Base-by-base conservation (phyloP, 805 yeast species). In the Peterozyma xylosa region DNA sequence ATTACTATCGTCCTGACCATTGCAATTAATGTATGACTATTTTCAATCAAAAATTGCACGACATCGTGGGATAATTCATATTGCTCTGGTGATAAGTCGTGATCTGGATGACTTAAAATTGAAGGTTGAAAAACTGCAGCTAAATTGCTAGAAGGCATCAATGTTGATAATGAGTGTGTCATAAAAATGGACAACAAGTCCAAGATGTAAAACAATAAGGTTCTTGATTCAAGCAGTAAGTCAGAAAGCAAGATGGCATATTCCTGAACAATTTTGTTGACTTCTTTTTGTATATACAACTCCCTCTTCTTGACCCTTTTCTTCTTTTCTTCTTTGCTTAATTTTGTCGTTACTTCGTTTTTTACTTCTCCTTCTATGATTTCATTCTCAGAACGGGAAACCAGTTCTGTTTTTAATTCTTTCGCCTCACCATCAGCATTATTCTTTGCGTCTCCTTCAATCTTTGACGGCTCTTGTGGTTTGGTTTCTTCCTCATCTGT, bases 81-180 rank as follows among this genome's bases (percentile, higher is more conserved):
- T 62, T 93, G 97, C 30, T 80, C 87, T 1, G 97, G 97, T 36
- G 83, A 78, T 81, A 91, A 78, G 58, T 90, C 96, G 60, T 93
- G 97, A 51, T 74, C 76, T 5, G 96, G 96, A 60, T 91, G 98
- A 9, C 95, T 85, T 42, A 93, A 68, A 14, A 93, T 80, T n/a
- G 96, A 86, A 3, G 99, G 98, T 65, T 93, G 99, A 67, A 93
- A 93, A 45, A 93, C 86, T 2, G 98, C 96, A 1, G 98, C 96
- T 50, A 93, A 68, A 59, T 93, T 93, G 53, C 88, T 77, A 1
- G 96, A 86, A 2, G 96, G 80, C 99, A 93, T 93, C 50, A 87
- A 68, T 59, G 90, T 93, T 47, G 77, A 77, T 41, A 75, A 76
- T 13, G 95, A 74, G 55, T 85, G 82, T 47, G 83, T 78, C 37